phyloP scores from a whole-genome alignment of 1,284 basidiomycete species.

The Puccinia coronata region DNA sequence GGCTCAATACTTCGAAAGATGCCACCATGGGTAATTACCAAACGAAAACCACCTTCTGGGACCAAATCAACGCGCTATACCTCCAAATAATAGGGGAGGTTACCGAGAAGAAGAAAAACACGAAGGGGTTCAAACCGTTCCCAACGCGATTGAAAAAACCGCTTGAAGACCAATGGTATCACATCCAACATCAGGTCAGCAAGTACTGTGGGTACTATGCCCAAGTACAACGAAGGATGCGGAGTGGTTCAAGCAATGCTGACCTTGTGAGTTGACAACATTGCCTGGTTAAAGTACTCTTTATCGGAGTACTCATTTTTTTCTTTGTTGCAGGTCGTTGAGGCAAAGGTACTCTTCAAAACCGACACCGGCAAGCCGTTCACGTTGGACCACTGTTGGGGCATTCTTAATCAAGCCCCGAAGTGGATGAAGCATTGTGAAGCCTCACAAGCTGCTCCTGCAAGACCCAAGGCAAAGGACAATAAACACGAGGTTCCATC shows the following conservation, averaged over 20 bases:
- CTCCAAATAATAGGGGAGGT: neutral
- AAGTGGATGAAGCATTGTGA: neutral
- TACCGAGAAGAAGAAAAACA: neutral
- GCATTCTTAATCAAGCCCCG: neutral
- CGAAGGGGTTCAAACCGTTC: neutral
- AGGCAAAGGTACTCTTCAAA: neutral
- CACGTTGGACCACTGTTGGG: conserved; percentile 10
- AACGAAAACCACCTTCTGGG: neutral
- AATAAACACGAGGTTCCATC: neutral
- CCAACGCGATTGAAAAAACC: neutral
- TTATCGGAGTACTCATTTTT: neutral
- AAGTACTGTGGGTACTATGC: conserved; percentile 10
- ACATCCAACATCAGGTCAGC: neutral
- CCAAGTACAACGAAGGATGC: neutral
- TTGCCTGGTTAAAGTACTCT: neutral
- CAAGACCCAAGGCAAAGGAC: neutral
- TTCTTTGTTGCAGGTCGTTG: neutral
- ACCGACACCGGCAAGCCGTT: neutral
- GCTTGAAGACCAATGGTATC: neutral
- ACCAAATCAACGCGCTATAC: neutral
- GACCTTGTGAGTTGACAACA: neutral
- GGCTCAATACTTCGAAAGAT: neutral
- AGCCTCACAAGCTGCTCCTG: neutral
- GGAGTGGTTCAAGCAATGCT: neutral
- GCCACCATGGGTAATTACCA: neutral